Percentiles rank a stretch among this genome's conserved stretches.
These are phyloP conservation scores for Neofusicoccum cordaticola DNA, from an alignment of 2,329 filamentous ascomycete species.

Conservation along the genomic window DNA sequence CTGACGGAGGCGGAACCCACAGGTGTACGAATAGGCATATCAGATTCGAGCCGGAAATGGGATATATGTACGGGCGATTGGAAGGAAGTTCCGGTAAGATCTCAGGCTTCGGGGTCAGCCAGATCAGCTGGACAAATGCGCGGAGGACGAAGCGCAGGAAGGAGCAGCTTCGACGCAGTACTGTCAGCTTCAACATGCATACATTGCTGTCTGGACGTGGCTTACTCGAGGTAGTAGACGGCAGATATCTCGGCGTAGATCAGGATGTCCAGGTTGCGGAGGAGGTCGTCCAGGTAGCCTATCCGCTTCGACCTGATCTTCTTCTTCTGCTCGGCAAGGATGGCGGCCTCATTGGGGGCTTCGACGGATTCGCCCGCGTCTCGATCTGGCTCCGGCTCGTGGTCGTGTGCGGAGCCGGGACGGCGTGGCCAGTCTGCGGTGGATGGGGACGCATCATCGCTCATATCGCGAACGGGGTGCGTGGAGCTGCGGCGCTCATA, in stretches of 20 bases:
- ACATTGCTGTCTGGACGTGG: background rate
- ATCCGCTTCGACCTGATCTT: slow-evolving; percentile 37
- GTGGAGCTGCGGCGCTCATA: slow-evolving; percentile 4
- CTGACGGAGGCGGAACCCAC: slow-evolving; percentile 38
- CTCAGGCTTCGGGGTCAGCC: slow-evolving; percentile 58
- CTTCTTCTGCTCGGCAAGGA: slow-evolving; percentile 26
- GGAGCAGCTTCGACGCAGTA: slow-evolving; percentile 48
- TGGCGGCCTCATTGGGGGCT: slow-evolving; percentile 21
- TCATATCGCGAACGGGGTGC: slow-evolving; percentile 31
- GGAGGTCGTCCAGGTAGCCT: slow-evolving; percentile 51
- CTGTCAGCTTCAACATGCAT: background rate
- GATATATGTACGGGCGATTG: slow-evolving; percentile 52
- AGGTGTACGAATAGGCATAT: slow-evolving; percentile 57
- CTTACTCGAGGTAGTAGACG: slow-evolving; percentile 64
- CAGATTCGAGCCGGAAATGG: slow-evolving; percentile 54
- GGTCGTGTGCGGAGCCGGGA: slow-evolving; percentile 6
- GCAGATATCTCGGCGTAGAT: slow-evolving; percentile 61
- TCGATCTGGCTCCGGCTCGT: background rate
- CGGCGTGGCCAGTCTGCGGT: slow-evolving; percentile 15
- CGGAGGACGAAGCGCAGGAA: slow-evolving; percentile 56
- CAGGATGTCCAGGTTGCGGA: slow-evolving; percentile 57
- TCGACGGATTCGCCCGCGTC: slow-evolving; percentile 1
- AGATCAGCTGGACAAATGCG: slow-evolving; percentile 54
- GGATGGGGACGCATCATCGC: slow-evolving; percentile 39
- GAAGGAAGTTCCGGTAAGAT: slow-evolving; percentile 50